Evolutionary conservation across 805 yeast species (phyloP).

Genomic region (Yamadazyma laniorum): DNA sequence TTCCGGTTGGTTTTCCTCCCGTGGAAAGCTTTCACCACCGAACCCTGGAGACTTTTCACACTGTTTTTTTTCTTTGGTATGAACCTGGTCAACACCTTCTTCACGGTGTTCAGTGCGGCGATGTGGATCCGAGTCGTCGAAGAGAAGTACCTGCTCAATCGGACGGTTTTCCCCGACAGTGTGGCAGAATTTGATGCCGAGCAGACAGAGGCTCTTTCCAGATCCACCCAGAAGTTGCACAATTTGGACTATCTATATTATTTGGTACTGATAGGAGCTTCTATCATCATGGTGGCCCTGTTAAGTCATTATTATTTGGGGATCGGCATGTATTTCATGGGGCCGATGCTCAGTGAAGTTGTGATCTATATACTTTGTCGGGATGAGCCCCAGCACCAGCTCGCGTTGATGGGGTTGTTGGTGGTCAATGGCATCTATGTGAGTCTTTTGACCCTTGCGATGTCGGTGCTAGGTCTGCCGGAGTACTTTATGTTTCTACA

Average conservation of each 20-base stretch:
- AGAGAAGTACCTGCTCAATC: conserved; percentile 17
- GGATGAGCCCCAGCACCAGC: conserved; percentile 19
- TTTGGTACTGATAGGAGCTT: conserved; percentile 21
- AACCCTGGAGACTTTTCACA: conserved; percentile 39
- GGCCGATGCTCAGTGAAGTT: conserved; percentile 25
- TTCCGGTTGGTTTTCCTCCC: conserved; percentile 25
- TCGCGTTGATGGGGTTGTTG: conserved; percentile 10
- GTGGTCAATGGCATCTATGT: conserved; percentile 7
- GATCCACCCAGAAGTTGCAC: conserved; percentile 17
- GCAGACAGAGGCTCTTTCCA: conserved; percentile 17
- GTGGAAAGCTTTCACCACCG: conserved; percentile 24
- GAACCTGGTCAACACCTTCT: conserved; percentile 5
- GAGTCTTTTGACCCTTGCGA: too few species aligned
- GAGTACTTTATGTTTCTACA: too few species aligned
- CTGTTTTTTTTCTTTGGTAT: conserved; percentile 34
- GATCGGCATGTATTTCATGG: conserved; percentile 18
- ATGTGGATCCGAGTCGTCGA: conserved; percentile 25
- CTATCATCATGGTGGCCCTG: conserved; percentile 22
- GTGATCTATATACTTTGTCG: conserved; percentile 31
- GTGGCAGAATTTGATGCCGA: conserved; percentile 15
- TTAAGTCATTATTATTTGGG: conserved; percentile 17
- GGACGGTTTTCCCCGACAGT: conserved; percentile 23
- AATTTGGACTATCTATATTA: conserved; percentile 33
- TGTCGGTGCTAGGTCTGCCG: too few species aligned
- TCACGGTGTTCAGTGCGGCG: conserved; percentile 15